These are phyloP conservation scores for Talaromyces adpressus DNA, from an alignment of 495 filamentous ascomycete genomes.

Conservation along the genomic window DNA sequence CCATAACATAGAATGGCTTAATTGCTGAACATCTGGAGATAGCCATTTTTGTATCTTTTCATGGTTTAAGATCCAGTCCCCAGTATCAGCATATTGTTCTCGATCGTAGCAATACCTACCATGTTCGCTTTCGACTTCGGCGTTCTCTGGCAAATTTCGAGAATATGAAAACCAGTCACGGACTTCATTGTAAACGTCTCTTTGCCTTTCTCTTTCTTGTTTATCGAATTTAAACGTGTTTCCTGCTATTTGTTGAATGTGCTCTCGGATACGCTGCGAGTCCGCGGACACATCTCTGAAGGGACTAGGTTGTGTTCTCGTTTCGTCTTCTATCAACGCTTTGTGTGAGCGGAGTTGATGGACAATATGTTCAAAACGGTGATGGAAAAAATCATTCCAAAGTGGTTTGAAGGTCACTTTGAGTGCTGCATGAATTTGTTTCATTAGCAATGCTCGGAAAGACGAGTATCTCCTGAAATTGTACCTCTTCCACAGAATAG, in stretches of 20 bases:
- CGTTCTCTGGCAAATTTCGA: constrained; percentile 2
- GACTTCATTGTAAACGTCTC: constrained; percentile 16
- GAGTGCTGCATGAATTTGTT: neutral
- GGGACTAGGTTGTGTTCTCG: neutral
- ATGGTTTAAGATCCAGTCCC: constrained; percentile 28
- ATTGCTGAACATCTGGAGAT: constrained; percentile 6
- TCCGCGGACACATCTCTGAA: constrained; percentile 8
- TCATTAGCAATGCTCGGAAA: neutral
- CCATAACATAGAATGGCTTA: constrained; percentile 23
- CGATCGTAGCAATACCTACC: constrained; percentile 20
- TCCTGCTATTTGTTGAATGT: constrained; percentile 3
- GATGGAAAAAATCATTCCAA: constrained; percentile 37
- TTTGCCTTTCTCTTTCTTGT: constrained; percentile 13
- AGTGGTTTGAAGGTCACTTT: constrained; percentile 11
- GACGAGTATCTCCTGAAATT: neutral
- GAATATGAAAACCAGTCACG: constrained; percentile 22
- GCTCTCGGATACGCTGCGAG: constrained; percentile 10
- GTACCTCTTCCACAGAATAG: constrained; percentile 20
- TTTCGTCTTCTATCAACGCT: constrained; percentile 16
- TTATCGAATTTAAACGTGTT: constrained; percentile 8
- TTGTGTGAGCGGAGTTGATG: constrained; percentile 14
- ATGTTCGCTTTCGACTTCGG: constrained; percentile 21
- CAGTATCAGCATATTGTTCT: constrained; percentile 16
- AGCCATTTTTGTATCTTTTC: constrained; percentile 23
- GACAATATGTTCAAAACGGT: constrained; percentile 17